Evolutionary conservation across 768 basidiomycete genomes (phyloP).

Genomic region (Boletus speciosus): DNA sequence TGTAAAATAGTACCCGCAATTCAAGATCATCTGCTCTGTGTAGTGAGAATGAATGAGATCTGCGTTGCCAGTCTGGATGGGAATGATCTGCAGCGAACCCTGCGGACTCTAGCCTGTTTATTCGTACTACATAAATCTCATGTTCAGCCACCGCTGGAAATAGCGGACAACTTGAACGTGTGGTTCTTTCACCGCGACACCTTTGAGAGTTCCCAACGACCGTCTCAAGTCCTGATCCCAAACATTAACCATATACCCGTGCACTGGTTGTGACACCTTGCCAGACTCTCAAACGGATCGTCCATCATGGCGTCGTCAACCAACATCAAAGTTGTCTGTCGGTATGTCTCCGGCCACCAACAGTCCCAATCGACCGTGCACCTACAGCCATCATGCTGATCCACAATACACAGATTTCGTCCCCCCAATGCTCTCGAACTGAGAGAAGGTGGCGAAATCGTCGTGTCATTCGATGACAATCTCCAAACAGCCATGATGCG

Average conservation of each 20-base stretch:
- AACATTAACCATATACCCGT: constrained; percentile 13
- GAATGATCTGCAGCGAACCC: constrained; percentile 4
- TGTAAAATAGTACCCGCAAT: constrained; percentile 23
- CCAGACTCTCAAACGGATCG: constrained; percentile 24
- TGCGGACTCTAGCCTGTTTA: background rate
- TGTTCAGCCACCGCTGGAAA: constrained; percentile 32
- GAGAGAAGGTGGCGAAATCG: constrained; percentile 83
- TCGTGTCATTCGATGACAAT: constrained; percentile 86
- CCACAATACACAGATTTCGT: constrained; percentile 65
- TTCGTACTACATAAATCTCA: background rate
- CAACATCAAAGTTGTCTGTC: constrained; percentile 99
- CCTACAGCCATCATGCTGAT: constrained; percentile 4
- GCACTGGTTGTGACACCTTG: constrained; percentile 10
- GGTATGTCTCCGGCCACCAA: constrained; percentile 52
- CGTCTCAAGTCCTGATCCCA: constrained; percentile 1
- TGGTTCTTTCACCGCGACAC: constrained; percentile 22
- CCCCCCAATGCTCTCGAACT: constrained; percentile 90
- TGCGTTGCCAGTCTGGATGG: constrained; percentile 3
- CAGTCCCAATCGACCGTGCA: background rate
- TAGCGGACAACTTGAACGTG: constrained; percentile 7
- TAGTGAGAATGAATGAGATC: background rate
- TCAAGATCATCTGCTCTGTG: background rate
- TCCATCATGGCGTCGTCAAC: constrained; percentile 67
- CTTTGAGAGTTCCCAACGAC: constrained; percentile 3
- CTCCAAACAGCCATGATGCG: constrained; percentile 80